Percentiles rank a stretch among this genome's conserved stretches.
Conservation (phyloP, 2,329 filamentous ascomycete species). For the Colletotrichum falcatum region DNA sequence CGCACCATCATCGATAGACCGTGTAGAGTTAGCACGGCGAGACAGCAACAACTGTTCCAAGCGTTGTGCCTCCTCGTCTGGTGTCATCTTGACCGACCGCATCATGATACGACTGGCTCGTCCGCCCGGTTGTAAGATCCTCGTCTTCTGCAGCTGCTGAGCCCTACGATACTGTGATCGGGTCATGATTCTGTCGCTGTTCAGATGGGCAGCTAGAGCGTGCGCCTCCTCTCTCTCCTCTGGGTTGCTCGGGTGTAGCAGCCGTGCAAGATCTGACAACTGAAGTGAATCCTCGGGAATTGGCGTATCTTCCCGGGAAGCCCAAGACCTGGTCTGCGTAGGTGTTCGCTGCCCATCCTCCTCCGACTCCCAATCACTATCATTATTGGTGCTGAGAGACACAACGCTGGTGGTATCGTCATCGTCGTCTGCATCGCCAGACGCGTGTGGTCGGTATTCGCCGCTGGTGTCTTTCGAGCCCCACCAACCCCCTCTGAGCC, state of each 20-base stretch:
- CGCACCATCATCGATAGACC: conserved; percentile 29
- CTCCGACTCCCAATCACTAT: conserved; percentile 62
- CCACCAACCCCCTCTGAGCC: conserved; percentile 86
- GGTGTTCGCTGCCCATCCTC: conserved; percentile 74
- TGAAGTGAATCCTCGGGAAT: conserved; percentile 72
- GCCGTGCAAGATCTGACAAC: conserved; percentile 76
- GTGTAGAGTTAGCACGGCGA: conserved; percentile 51
- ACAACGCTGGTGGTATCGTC: conserved; percentile 85
- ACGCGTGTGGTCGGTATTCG: conserved; percentile 72
- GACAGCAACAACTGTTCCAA: conserved; percentile 71
- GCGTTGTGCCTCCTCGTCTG: conserved; percentile 70
- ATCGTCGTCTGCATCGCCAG: conserved; percentile 59
- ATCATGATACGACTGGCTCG: conserved; percentile 47
- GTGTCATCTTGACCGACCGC: conserved; percentile 58
- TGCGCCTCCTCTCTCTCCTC: conserved; percentile 86
- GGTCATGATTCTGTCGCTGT: conserved; percentile 79
- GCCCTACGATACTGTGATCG: conserved; percentile 80
- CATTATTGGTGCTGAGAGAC: conserved; percentile 62
- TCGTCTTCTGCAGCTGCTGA: conserved; percentile 75
- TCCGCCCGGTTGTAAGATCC: conserved; percentile 69
- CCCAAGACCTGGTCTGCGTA: conserved; percentile 64
- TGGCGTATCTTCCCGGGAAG: conserved; percentile 68
- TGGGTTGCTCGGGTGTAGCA: conserved; percentile 82
- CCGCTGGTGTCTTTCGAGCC: conserved; percentile 84
- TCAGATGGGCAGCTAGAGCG: conserved; percentile 83